phyloP scores from a whole-genome alignment of 2,329 filamentous ascomycete species.

The Chrysoporthe puriensis region DNA sequence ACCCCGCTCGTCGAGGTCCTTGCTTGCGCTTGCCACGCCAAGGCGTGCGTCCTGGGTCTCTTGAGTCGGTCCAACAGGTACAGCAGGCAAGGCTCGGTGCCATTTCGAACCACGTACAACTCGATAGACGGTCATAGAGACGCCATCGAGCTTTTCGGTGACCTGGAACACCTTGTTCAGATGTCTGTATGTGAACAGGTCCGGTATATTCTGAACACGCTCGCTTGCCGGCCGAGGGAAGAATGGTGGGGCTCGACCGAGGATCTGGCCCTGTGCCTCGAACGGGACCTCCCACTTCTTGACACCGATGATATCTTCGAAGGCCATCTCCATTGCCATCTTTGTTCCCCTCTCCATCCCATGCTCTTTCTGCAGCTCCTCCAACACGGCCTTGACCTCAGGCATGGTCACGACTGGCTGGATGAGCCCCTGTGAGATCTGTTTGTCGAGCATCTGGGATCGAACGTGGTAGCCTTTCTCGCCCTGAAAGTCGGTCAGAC shows the following conservation, averaged over 20 bases:
- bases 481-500: conserved; percentile 27
- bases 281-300: conserved; percentile 35
- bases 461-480: conserved; percentile 34
- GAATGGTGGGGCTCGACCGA: conserved; percentile 34
- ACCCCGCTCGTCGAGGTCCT: conserved; percentile 31
- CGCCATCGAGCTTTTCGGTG: conserved; percentile 41
- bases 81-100: conserved; percentile 28
- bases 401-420: conserved; percentile 32
- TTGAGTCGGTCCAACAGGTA: conserved; percentile 20
- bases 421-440: conserved; percentile 38
- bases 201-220: conserved; percentile 35
- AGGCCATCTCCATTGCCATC: conserved; percentile 31
- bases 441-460: conserved; percentile 27
- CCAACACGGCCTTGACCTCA: conserved; percentile 29
- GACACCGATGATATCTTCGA: conserved; percentile 35
- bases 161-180: conserved; percentile 34
- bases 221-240: conserved; percentile 35
- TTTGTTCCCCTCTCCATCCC: conserved; percentile 24
- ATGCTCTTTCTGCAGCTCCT: conserved; percentile 28
- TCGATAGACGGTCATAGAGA: conserved; percentile 38
- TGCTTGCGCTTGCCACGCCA: conserved; percentile 32
- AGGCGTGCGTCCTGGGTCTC: conserved; percentile 24
- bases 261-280: conserved; percentile 3
- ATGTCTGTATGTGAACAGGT: conserved; percentile 27
- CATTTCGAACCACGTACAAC: conserved; percentile 32